Conservation (phyloP, 2,329 filamentous ascomycete species). For the Epichloe gansuensis region DNA sequence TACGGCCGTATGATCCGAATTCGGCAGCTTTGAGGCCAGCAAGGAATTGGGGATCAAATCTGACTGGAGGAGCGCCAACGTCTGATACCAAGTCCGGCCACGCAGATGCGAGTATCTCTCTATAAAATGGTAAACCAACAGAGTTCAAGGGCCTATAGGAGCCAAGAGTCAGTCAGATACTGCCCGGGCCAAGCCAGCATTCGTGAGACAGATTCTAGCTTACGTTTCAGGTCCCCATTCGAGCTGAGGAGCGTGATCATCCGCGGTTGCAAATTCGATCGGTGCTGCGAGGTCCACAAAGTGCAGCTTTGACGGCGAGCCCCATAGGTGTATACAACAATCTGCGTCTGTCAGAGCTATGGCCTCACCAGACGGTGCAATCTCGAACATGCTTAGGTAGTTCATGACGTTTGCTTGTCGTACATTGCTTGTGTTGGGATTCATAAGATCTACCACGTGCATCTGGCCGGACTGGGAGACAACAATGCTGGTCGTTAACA, state of each 20-base stretch:
- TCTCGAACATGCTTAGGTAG: conserved; percentile 68
- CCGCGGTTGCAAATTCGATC: conserved; percentile 61
- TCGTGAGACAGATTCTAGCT: conserved; percentile 18
- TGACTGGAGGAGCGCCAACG: conserved; percentile 67
- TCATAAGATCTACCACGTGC: conserved; percentile 91
- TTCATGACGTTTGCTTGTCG: conserved; percentile 66
- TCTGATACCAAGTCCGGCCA: conserved; percentile 85
- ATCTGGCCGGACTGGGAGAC: conserved; percentile 86
- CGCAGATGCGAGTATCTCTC: conserved; percentile 72
- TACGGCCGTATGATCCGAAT: conserved; percentile 66
- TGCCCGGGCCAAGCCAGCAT: neutral
- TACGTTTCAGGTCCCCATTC: conserved; percentile 62
- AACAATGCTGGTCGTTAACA: conserved; percentile 90
- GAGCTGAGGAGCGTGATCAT: conserved; percentile 42
- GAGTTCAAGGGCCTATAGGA: conserved; percentile 57
- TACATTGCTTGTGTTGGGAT: conserved; percentile 76
- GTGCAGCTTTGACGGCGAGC: conserved; percentile 70
- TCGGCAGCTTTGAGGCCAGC: conserved; percentile 57
- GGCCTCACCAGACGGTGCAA: conserved; percentile 78
- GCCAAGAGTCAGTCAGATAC: conserved; percentile 5
- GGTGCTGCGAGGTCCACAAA: conserved; percentile 74
- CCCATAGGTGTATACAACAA: conserved; percentile 74
- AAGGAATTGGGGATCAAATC: conserved; percentile 59
- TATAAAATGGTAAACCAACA: conserved; percentile 87
- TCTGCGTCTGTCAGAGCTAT: conserved; percentile 70